Evolutionary conservation across 257 asterid genomes (phyloP).

Genomic region (Rhazya stricta): DNA sequence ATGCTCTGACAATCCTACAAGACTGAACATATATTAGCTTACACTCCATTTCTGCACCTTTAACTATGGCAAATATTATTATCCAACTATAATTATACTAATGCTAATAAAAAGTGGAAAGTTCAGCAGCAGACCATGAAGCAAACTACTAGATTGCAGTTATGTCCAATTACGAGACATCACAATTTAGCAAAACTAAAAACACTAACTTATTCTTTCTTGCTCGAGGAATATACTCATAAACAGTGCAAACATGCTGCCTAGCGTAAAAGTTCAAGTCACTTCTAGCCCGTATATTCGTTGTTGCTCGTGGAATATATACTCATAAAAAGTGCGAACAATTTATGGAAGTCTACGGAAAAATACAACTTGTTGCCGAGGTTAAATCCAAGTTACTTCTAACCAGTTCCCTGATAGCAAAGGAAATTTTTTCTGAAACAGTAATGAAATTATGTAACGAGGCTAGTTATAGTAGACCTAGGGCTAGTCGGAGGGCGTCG

Average conservation of each 20-base stretch:
- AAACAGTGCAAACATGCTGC: not conserved
- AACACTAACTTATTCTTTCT: not conserved
- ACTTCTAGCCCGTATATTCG: too few species aligned
- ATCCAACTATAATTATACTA: not conserved
- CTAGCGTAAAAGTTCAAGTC: too few species aligned
- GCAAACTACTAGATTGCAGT: not conserved
- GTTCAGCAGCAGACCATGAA: too few species aligned
- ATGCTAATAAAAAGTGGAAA: not conserved
- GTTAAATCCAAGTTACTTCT: too few species aligned
- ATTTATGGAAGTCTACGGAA: too few species aligned
- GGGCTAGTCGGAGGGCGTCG: constrained; percentile 60
- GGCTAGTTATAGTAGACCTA: constrained; percentile 34
- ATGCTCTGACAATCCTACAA: not conserved
- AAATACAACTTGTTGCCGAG: too few species aligned
- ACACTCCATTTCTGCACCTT: not conserved
- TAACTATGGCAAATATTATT: not conserved
- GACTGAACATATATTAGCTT: not conserved
- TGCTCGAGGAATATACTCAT: not conserved
- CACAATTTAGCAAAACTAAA: not conserved
- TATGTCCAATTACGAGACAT: not conserved
- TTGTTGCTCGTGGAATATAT: too few species aligned
- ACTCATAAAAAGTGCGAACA: too few species aligned
- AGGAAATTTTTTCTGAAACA: not conserved
- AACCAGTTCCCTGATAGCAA: too few species aligned
- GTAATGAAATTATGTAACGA: not conserved